Evolutionary conservation across 2,329 filamentous ascomycete genomes (phyloP), one percentile per base, ranked within the genome.

Genomic region (Periconia macrospinosa): DNA sequence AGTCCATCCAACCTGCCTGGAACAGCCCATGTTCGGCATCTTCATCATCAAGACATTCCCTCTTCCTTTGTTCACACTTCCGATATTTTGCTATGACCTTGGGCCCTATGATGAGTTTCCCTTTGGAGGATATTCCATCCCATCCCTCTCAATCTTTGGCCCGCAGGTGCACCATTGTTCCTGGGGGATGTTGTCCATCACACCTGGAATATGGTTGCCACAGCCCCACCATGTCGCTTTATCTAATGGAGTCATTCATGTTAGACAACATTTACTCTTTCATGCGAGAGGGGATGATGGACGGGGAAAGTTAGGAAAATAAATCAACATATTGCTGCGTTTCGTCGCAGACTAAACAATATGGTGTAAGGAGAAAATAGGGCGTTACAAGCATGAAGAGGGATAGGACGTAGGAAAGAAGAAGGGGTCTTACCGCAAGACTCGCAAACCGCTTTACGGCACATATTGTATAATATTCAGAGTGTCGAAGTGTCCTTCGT

Each of bases 161-260:
- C 81, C 77, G 69, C 88, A 91, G 20, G 76, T 78, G 77, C 88
- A 91, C 74, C 86, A 83, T 41, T 89, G 78, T 6, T 77, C 72
- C 35, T 78, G 74, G 5, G 85, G 79, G 42, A 90, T 70, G 23
- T 70, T 65, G 69, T 86, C 83, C 77, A 91, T 83, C 62, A 90
- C 86, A 15, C 71, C 71, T 13, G 83, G 75, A 60, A 88, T 76
- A 74, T 89, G 84, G 56, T 63, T 77, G 57, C 86, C 86, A 71
- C 86, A 89, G 56, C 86, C 86, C 75, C 78, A 83, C 86, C 86
- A 89, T 51, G 83, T 81, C 41, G 75, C 72, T 67, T 86, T 86
- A 55, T 79, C 85, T 67, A 45, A 37, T 14, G 11, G 11, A 37
- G 11, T 5, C 17, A 23, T 8, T 2, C 13, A 41, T 17, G 57